Conservation (phyloP, 192 early-diverging fungal species). For the Phycomyces blakesleeanus region DNA sequence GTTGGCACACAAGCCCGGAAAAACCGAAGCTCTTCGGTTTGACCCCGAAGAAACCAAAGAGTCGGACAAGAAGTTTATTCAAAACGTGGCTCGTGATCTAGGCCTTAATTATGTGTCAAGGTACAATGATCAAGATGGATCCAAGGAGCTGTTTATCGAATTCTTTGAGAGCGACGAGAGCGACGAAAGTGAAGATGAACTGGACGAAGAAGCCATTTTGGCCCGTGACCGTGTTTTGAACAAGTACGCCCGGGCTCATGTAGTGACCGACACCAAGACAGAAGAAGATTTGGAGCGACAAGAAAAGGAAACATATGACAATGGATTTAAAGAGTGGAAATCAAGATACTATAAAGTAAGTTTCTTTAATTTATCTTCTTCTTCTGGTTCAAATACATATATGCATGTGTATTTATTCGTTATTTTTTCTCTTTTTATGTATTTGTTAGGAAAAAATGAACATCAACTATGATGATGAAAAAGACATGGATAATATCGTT, state of each 20-base stretch:
- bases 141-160: constrained; percentile 43
- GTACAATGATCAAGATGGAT: constrained; percentile 22
- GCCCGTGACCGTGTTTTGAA: constrained; percentile 53
- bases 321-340: constrained; percentile 63
- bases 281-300: constrained; percentile 45
- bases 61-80: constrained; percentile 48
- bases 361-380: too few relatives aligned
- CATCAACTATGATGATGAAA: constrained; percentile 37
- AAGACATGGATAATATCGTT: constrained; percentile 56
- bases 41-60: constrained; percentile 37
- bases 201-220: constrained; percentile 39
- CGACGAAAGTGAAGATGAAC: constrained; percentile 37
- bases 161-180: constrained; percentile 43
- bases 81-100: constrained; percentile 41
- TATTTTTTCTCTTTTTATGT: too few relatives aligned
- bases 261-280: constrained; percentile 40
- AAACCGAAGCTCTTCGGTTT: constrained; percentile 42
- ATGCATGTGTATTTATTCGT: too few relatives aligned
- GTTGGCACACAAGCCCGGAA: constrained; percentile 21
- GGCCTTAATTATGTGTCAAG: constrained; percentile 38
- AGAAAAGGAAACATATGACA: constrained; percentile 64
- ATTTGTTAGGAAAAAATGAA: constrained; percentile 39
- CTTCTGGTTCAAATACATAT: too few relatives aligned
- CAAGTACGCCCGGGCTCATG: constrained; percentile 48
- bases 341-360: constrained; percentile 54